phyloP scores from a whole-genome alignment of 116 monocot genomes.

The Trichopus zeylanicus region DNA sequence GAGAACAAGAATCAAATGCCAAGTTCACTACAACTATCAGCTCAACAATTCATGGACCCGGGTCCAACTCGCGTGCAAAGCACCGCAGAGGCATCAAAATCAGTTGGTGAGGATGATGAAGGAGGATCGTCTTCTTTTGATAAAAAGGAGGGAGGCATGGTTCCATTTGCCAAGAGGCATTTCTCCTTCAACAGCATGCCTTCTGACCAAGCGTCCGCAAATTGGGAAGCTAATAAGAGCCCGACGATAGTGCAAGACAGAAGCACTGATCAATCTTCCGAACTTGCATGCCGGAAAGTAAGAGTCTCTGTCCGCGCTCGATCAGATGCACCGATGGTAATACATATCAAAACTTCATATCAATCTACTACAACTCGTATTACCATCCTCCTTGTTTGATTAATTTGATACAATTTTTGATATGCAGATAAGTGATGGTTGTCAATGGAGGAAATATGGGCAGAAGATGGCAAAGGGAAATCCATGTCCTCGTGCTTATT shows the following conservation, averaged over 20 bases:
- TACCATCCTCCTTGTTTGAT: background rate
- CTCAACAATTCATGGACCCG: too few relatives aligned
- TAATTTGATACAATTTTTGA: background rate
- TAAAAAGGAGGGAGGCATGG: slow-evolving; percentile 4
- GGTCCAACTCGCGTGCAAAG: too few relatives aligned
- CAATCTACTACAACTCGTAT: background rate
- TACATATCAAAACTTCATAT: background rate
- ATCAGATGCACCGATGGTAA: slow-evolving; percentile 58
- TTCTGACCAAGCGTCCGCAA: background rate
- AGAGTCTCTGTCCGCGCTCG: slow-evolving; percentile 59
- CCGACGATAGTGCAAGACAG: slow-evolving; percentile 6
- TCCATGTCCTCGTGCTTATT: slow-evolving; percentile 54
- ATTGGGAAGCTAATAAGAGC: slow-evolving; percentile 6
- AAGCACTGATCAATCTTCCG: slow-evolving; percentile 8
- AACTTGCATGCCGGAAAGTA: slow-evolving; percentile 29
- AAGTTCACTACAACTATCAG: too few relatives aligned
- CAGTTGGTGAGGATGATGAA: slow-evolving; percentile 4
- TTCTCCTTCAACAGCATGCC: background rate
- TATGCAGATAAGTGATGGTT: slow-evolving; percentile 48
- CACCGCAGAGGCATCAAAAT: too few relatives aligned
- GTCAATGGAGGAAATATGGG: slow-evolving; percentile 70
- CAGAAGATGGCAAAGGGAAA: slow-evolving; percentile 74
- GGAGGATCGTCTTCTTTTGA: background rate
- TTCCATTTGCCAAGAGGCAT: slow-evolving; percentile 7
- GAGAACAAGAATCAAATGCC: too few relatives aligned